Percentiles rank a stretch among this genome's conserved stretches.
phyloP scores from a whole-genome alignment of 441 rosid species.

The Pelargonium fulgidum region DNA sequence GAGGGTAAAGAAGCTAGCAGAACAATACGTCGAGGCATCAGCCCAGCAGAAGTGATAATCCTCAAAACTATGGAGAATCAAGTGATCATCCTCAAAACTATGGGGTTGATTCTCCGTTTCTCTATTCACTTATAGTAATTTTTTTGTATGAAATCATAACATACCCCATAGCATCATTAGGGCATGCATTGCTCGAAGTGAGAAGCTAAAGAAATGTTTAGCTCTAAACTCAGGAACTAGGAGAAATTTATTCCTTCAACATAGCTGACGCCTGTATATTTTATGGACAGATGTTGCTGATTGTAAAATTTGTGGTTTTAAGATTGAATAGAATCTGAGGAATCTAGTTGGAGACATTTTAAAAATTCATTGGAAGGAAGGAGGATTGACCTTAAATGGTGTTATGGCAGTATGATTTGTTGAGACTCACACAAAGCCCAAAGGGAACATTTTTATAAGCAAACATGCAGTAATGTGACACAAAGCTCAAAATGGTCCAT shows the following conservation, averaged over 20 bases:
- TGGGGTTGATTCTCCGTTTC: background rate
- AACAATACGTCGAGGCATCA: constrained; percentile 69
- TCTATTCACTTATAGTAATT: background rate
- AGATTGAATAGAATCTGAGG: too few relatives aligned
- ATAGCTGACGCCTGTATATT: too few relatives aligned
- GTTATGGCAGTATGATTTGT: too few relatives aligned
- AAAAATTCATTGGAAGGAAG: too few relatives aligned
- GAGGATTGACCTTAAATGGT: too few relatives aligned
- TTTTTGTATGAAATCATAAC: background rate
- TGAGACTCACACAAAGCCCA: too few relatives aligned
- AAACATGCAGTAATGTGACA: too few relatives aligned
- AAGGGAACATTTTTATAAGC: too few relatives aligned
- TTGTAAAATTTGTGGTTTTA: background rate
- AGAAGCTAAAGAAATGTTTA: constrained; percentile 2
- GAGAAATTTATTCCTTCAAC: background rate
- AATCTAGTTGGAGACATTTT: too few relatives aligned
- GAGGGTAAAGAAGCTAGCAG: constrained; percentile 94
- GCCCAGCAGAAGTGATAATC: constrained; percentile 44
- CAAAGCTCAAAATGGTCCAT: too few relatives aligned
- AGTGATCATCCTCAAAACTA: constrained; percentile 15
- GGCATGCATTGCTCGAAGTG: background rate
- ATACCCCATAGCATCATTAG: background rate
- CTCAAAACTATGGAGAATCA: constrained; percentile 8
- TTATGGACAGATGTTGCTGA: too few relatives aligned
- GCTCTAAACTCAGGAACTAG: background rate